Evolutionary conservation across 2,329 filamentous ascomycete species (phyloP).

Genomic region (Fusarium sp.): DNA sequence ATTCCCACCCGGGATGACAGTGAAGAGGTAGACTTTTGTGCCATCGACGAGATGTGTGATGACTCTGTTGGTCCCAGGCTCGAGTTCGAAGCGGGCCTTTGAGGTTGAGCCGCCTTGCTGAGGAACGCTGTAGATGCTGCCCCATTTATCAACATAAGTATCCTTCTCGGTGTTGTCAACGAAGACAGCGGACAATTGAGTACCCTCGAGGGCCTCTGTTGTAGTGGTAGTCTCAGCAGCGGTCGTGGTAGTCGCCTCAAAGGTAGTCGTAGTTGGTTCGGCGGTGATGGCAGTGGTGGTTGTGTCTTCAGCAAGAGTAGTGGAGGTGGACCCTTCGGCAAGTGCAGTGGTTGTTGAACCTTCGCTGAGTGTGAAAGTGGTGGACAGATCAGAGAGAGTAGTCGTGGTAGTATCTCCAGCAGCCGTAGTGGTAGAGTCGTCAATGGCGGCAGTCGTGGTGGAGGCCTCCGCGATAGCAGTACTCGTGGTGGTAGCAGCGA

Average conservation of each 20-base stretch:
- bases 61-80: not conserved
- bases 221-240: not conserved
- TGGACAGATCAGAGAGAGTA: not conserved
- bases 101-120: not conserved
- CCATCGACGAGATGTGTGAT: not conserved
- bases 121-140: not conserved
- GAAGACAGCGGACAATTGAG: rapidly evolving
- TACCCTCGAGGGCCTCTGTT: rapidly evolving
- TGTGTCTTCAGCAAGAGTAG: not conserved
- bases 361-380: not conserved
- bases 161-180: not conserved
- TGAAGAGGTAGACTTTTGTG: not conserved
- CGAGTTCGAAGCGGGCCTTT: not conserved
- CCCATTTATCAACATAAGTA: not conserved
- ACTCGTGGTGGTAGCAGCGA: not conserved
- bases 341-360: not conserved
- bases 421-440: not conserved
- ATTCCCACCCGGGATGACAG: not conserved
- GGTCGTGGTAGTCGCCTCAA: not conserved
- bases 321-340: not conserved
- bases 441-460: not conserved
- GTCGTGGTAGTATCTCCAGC: no score
- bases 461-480: not conserved
- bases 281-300: not conserved
- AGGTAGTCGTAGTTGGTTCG: not conserved